Conservation (phyloP, 1,139 yeast species). For the Debaryomyces coudertii region DNA sequence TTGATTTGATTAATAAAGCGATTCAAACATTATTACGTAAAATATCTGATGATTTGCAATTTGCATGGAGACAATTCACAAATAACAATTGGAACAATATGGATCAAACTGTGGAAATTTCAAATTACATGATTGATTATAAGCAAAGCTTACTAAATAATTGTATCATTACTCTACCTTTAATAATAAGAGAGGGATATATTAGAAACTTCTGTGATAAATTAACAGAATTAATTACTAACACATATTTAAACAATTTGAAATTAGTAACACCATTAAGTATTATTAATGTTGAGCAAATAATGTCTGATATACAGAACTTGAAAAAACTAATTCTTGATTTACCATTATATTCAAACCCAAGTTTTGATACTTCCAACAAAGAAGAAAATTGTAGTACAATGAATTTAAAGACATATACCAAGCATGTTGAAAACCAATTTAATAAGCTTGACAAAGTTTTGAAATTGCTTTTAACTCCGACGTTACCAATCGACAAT, state of each 20-base stretch:
- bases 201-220: conserved; percentile 76
- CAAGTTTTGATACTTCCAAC: conserved; percentile 27
- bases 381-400: conserved; percentile 12
- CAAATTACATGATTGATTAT: conserved; percentile 67
- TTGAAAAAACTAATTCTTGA: conserved; percentile 58
- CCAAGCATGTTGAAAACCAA: conserved; percentile 52
- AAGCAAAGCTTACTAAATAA: conserved; percentile 49
- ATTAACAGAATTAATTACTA: conserved; percentile 65
- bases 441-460: conserved; percentile 61
- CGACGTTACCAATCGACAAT: conserved; percentile 62
- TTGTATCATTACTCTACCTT: conserved; percentile 54
- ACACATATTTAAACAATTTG: conserved; percentile 60
- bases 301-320: conserved; percentile 69
- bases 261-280: conserved; percentile 65
- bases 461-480: conserved; percentile 66
- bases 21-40: conserved; percentile 60
- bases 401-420: conserved; percentile 40
- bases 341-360: conserved; percentile 52
- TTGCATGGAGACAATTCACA: conserved; percentile 83
- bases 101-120: conserved; percentile 67
- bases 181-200: conserved; percentile 71
- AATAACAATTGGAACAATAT: conserved; percentile 76
- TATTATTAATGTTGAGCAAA: conserved; percentile 77
- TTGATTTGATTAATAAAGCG: conserved; percentile 60
- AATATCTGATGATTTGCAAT: conserved; percentile 62